Conservation (phyloP, 768 basidiomycete species). For the Tylopilus plumbeoviolaceoides region DNA sequence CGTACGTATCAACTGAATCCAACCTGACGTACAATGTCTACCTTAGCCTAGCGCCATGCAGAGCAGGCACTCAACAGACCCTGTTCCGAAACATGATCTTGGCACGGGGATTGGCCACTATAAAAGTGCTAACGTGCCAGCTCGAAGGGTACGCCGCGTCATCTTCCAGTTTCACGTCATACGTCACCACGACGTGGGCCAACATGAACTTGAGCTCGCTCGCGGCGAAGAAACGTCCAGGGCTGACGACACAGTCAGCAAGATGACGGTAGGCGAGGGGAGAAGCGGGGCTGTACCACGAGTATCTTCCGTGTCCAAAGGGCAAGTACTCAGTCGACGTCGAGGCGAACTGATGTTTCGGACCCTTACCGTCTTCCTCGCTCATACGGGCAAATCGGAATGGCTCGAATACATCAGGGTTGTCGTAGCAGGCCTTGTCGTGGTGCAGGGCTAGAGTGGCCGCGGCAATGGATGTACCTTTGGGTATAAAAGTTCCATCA, state of each 20-base stretch:
- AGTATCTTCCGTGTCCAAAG: conserved; percentile 33
- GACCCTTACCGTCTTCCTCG: conserved; percentile 28
- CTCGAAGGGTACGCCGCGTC: not conserved
- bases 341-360: conserved; percentile 33
- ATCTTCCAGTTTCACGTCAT: conserved; percentile 1
- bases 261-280: not conserved
- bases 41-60: no score
- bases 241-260: not conserved
- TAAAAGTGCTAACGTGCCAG: not conserved
- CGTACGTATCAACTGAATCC: no score
- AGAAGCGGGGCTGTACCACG: conserved; percentile 2
- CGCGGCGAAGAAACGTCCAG: conserved; percentile 16
- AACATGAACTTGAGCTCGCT: conserved; percentile 11
- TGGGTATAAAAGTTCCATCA: conserved; percentile 36
- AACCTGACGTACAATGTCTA: no score
- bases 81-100: not conserved
- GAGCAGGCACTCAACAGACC: not conserved
- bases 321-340: conserved; percentile 30
- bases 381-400: conserved; percentile 18
- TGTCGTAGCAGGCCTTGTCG: conserved; percentile 24
- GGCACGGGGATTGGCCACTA: not conserved
- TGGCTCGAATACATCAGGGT: conserved; percentile 11
- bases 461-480: conserved; percentile 26
- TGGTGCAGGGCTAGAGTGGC: conserved; percentile 19
- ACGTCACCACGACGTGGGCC: conserved; percentile 7